These are phyloP conservation scores for Diaporthe citriasiana DNA, from an alignment of 2,329 filamentous ascomycete genomes.

Conservation along the genomic window DNA sequence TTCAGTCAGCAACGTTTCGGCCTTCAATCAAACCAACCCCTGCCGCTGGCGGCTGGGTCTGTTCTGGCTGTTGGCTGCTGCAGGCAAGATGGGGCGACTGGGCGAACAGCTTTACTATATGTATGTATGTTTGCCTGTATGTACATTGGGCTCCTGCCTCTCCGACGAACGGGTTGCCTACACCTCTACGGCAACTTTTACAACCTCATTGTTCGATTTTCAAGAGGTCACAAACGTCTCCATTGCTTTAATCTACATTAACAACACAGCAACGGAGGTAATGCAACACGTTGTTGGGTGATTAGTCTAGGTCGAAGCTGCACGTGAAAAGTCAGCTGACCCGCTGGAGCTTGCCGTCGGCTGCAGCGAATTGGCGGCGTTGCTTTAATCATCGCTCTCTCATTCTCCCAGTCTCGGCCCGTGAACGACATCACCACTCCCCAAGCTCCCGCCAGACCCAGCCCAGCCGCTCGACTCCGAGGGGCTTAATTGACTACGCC, in stretches of 20 bases:
- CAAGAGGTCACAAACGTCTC: not conserved
- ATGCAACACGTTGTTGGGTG: not conserved
- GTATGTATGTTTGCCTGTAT: not conserved
- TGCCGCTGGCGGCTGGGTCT: not conserved
- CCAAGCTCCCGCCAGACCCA: constrained; percentile 22
- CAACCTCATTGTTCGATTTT: not conserved
- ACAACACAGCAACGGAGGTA: not conserved
- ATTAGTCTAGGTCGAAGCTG: not conserved
- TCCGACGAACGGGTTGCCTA: not conserved
- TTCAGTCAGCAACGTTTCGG: constrained; percentile 16
- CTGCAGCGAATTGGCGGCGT: constrained; percentile 33
- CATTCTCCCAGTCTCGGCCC: constrained; percentile 1
- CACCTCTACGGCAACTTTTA: not conserved
- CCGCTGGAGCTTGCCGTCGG: not conserved
- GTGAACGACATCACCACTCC: constrained; percentile 41
- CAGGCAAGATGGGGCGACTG: constrained; percentile 4
- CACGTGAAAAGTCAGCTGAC: constrained; percentile 37
- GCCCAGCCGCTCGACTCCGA: constrained; percentile 3
- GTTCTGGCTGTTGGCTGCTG: not conserved
- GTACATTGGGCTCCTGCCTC: not conserved
- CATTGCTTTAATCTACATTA: not conserved
- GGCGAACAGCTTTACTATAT: not conserved
- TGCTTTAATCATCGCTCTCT: constrained; percentile 39
- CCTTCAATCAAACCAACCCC: not conserved
- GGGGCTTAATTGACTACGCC: constrained; percentile 8